These are phyloP conservation scores for Phaseolus coccineus DNA, from an alignment of 331 rosid species.

Conservation along the genomic window DNA sequence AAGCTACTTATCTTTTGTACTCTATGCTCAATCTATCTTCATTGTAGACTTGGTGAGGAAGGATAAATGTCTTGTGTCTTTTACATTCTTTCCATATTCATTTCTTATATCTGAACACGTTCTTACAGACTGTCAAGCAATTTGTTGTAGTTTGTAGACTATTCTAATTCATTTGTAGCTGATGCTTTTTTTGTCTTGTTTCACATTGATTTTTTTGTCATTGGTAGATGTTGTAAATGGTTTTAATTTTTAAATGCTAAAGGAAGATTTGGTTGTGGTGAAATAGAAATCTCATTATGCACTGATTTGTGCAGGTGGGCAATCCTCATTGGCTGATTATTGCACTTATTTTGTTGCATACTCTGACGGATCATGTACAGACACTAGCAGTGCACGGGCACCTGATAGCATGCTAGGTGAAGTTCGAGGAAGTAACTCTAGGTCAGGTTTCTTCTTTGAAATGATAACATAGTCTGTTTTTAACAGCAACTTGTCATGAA, in stretches of 20 bases:
- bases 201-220: background rate
- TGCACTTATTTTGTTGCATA: conserved; percentile 96
- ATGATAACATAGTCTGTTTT: background rate
- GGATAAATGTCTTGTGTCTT: background rate
- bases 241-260: conserved; percentile 15
- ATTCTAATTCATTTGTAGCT: conserved; percentile 28
- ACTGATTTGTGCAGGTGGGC: conserved; percentile 78
- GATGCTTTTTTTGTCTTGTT: conserved; percentile 14
- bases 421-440: conserved; percentile 91
- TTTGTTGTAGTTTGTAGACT: conserved; percentile 3
- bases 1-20: background rate
- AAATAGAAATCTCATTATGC: conserved; percentile 24
- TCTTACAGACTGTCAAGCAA: conserved; percentile 28
- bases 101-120: background rate
- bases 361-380: conserved; percentile 98
- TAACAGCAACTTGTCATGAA: conserved; percentile 19
- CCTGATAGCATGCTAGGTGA: conserved; percentile 99
- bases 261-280: conserved; percentile 23
- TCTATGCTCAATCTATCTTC: background rate
- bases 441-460: conserved; percentile 58
- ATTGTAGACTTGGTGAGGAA: background rate
- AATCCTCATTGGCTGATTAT: conserved; percentile 97
- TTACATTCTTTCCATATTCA: background rate
- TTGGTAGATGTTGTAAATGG: conserved; percentile 18
- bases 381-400: conserved; percentile 85